Base-by-base conservation (phyloP, 2,329 filamentous ascomycete genomes). In the Fusarium sp. region DNA sequence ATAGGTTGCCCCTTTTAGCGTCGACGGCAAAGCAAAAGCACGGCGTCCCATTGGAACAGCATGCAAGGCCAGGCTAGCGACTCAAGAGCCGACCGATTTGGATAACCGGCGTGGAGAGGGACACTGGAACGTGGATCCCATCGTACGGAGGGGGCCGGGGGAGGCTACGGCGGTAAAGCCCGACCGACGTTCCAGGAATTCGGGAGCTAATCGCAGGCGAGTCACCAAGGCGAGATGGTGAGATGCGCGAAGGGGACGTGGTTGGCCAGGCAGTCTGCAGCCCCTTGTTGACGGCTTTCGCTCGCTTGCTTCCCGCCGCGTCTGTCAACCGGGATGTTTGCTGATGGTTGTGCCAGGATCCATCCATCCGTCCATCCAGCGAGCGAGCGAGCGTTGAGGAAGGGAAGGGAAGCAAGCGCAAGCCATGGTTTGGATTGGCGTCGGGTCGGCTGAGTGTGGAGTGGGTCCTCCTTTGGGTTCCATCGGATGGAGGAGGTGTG, bases 251-350 rank as follows among this genome's bases (percentile, higher is more conserved):
- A 77, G 63, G 64, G 60, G 62, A 72, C 69, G 66, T 62, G 62
- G 65, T 76, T 73, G 72, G 69, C 70, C 67, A 69, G 74, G 61
- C 47, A 70, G 63, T 66, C 71, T 52, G 24, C 47, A 52, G 24
- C 68, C 65, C 71, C 71, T 74, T 69, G 75, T 62, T 72, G 69
- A 64, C 72, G 71, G 69, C 58, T 69, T 72, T 74, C 73, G 73
- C 75, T 77, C 75, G 75, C 75, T 77, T 77, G 70, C 72, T 77
- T 77, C 73, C 75, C 75, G 75, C 73, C 67, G 75, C 45, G 65
- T 71, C 75, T 76, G 75, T 69, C 71, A 72, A 67, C 75, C 73
- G 65, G 75, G 75, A 70, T 77, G 62, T 63, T 70, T 61, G 70
- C 62, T 70, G 64, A 60, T 60, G 54, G 54, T 60, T 52, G 42